Percentiles rank a stretch among this genome's conserved stretches.
phyloP scores from a whole-genome alignment of 2,329 filamentous ascomycete species.

The Colletotrichum magnum region DNA sequence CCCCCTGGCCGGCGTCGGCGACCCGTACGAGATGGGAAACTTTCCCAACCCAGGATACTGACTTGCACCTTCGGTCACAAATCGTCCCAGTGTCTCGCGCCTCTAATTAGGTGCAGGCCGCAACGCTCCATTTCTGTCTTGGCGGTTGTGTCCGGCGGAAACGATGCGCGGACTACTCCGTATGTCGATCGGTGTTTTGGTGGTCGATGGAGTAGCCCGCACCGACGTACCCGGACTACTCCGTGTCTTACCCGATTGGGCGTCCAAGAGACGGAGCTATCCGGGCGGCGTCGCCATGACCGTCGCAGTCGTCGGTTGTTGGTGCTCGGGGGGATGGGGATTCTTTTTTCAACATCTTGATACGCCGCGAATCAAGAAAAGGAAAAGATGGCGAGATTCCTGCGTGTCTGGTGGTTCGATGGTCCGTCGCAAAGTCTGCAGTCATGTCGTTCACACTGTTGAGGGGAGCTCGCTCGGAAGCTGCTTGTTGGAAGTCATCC shows the following conservation, averaged over 20 bases:
- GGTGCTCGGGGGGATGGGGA: not conserved
- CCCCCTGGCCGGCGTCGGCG: constrained; percentile 24
- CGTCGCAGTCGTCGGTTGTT: not conserved
- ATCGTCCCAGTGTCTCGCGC: not conserved
- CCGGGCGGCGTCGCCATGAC: not conserved
- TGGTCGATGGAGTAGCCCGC: constrained; percentile 16
- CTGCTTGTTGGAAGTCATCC: not conserved
- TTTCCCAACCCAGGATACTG: constrained; percentile 12
- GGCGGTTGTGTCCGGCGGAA: not conserved
- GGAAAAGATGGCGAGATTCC: constrained; percentile 13
- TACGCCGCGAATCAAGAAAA: not conserved
- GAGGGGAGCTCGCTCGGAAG: not conserved
- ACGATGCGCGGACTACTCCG: not conserved
- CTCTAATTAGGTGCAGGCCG: not conserved
- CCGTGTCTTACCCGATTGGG: not conserved
- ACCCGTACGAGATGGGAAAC: constrained; percentile 19
- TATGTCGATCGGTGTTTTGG: not conserved
- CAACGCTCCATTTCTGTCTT: not conserved
- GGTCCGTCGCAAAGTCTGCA: not conserved
- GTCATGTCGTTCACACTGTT: constrained; percentile 14
- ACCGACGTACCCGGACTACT: constrained; percentile 13
- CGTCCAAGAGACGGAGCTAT: not conserved
- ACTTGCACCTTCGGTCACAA: not conserved
- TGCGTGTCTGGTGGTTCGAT: not conserved
- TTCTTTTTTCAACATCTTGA: not conserved